A percentile compares a stretch with the other conserved stretches of the same genome.
phyloP scores from a whole-genome alignment of 352 stramenopile genomes.

The Aphanomyces invadans region DNA sequence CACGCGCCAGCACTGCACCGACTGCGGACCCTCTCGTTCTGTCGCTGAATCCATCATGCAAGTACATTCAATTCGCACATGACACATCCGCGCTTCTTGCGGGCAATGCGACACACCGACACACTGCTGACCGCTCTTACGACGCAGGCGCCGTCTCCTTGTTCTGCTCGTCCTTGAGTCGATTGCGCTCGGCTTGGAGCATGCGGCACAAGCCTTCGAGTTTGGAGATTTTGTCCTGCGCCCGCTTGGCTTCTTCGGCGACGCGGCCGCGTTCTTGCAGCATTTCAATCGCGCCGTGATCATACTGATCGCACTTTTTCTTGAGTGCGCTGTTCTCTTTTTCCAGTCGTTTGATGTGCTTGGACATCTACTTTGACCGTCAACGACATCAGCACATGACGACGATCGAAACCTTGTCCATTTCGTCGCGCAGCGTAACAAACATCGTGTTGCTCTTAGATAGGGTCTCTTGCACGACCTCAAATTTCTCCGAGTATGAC shows the following conservation, averaged over 20 bases:
- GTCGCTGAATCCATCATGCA: too few species aligned
- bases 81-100: not conserved
- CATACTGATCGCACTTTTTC: constrained; percentile 78
- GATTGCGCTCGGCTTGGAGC: constrained; percentile 70
- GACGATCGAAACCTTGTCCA: constrained; percentile 52
- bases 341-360: constrained; percentile 80
- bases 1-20: too few species aligned
- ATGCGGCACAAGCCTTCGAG: constrained; percentile 74
- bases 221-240: constrained; percentile 76
- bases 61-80: too few species aligned
- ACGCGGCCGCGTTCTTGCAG: constrained; percentile 66
- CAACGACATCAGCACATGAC: not conserved
- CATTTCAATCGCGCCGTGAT: constrained; percentile 58
- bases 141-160: constrained; percentile 3
- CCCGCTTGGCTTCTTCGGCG: constrained; percentile 53
- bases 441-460: constrained; percentile 85
- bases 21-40: too few species aligned
- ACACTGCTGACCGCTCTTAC: too few species aligned
- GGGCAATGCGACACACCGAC: too few species aligned
- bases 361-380: constrained; percentile 51
- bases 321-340: constrained; percentile 74
- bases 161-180: constrained; percentile 5
- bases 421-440: constrained; percentile 70
- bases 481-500: constrained; percentile 81
- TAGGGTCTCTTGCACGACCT: constrained; percentile 76